Conservation (phyloP, 1,284 basidiomycete species). For the Ceratobasidium sp. region DNA sequence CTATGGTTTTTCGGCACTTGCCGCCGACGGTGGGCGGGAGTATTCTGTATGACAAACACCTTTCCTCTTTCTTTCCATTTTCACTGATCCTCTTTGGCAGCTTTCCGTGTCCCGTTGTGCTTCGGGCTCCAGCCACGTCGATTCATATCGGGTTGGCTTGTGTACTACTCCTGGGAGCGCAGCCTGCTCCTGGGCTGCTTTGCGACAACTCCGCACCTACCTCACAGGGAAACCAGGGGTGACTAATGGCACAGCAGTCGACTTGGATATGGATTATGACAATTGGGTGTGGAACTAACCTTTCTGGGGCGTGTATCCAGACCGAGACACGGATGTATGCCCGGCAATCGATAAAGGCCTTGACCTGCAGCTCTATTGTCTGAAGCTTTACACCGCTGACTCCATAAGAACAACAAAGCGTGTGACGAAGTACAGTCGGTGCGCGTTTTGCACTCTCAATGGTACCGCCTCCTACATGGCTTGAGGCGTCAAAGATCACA, state of each 20-base stretch:
- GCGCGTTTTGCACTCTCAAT: too few species aligned
- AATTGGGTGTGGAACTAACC: conserved; percentile 38
- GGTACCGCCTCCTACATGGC: not conserved
- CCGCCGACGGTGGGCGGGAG: not conserved
- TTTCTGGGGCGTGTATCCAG: too few species aligned
- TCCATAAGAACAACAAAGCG: too few species aligned
- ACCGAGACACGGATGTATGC: too few species aligned
- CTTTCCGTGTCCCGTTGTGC: conserved; percentile 11
- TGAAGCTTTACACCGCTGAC: not conserved
- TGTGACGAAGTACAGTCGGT: too few species aligned
- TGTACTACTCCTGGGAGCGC: conserved; percentile 1
- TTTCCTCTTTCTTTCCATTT: not conserved
- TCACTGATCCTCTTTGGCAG: not conserved
- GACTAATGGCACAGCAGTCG: conserved; percentile 25
- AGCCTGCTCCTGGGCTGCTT: conserved; percentile 32
- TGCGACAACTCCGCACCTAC: conserved; percentile 40
- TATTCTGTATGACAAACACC: conserved; percentile 16
- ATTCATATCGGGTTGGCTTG: conserved; percentile 34
- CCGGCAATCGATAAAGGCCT: not conserved
- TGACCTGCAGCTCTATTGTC: not conserved
- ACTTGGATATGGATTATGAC: conserved; percentile 39
- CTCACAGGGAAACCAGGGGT: conserved; percentile 19
- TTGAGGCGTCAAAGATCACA: not conserved
- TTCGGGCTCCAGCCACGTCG: conserved; percentile 38
- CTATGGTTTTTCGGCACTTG: conserved; percentile 17